A percentile compares a stretch with the other conserved stretches of the same genome.
Evolutionary conservation across 805 yeast species (phyloP).

Genomic region (Komagataella populi): DNA sequence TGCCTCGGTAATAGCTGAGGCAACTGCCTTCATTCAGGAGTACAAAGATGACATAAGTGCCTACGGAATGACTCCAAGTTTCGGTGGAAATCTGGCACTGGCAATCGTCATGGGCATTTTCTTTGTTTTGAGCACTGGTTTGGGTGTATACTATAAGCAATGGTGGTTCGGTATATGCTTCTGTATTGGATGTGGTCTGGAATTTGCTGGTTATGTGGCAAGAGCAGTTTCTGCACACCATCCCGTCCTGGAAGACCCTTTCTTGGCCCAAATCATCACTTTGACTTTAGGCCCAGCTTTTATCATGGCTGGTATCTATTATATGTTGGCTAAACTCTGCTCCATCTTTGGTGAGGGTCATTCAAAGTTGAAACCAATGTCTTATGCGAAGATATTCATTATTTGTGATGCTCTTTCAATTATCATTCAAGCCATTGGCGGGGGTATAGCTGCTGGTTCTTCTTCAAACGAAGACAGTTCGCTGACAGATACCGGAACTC

Average conservation of each 20-base stretch:
- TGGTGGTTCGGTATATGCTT: constrained; percentile 56
- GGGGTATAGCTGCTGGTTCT: constrained; percentile 51
- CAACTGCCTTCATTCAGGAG: neutral
- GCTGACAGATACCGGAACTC: constrained; percentile 31
- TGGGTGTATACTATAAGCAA: constrained; percentile 34
- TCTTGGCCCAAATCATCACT: constrained; percentile 50
- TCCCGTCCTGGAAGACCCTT: constrained; percentile 22
- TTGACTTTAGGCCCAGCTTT: constrained; percentile 75
- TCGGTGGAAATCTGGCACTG: constrained; percentile 46
- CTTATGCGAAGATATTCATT: constrained; percentile 52
- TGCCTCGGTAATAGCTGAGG: constrained; percentile 6
- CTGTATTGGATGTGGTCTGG: constrained; percentile 41
- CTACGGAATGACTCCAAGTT: constrained; percentile 32
- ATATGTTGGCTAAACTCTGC: constrained; percentile 50
- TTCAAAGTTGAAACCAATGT: constrained; percentile 41
- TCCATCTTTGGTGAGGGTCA: constrained; percentile 44
- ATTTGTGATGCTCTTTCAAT: constrained; percentile 52
- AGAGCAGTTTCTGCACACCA: constrained; percentile 33
- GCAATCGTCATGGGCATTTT: constrained; percentile 39
- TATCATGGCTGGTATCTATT: constrained; percentile 75
- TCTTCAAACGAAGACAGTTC: constrained; percentile 14
- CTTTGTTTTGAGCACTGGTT: constrained; percentile 23
- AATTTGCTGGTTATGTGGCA: constrained; percentile 56
- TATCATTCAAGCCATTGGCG: constrained; percentile 62
- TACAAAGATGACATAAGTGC: constrained; percentile 12